Conservation (phyloP, 192 early-diverging fungal genomes). For the Chytriomyces sp. region DNA sequence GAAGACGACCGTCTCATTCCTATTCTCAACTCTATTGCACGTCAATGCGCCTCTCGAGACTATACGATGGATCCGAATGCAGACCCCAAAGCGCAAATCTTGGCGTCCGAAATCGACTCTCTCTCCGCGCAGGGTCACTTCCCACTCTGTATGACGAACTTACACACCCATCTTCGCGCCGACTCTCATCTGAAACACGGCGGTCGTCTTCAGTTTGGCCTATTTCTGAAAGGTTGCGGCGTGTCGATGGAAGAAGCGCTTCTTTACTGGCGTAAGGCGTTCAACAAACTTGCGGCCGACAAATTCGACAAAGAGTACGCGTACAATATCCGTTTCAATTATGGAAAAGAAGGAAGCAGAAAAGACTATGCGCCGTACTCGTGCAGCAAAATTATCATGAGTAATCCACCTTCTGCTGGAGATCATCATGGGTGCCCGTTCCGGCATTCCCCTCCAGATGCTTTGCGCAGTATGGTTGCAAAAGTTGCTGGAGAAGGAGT, state of each 20-base stretch:
- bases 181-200: slow-evolving; percentile 86
- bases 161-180: slow-evolving; percentile 71
- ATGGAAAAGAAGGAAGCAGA: slow-evolving; percentile 92
- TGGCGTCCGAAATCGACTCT: slow-evolving; percentile 69
- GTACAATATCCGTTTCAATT: slow-evolving; percentile 95
- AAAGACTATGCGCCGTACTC: slow-evolving; percentile 59
- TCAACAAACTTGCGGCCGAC: slow-evolving; percentile 80
- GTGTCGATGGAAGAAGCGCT: slow-evolving; percentile 88
- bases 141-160: slow-evolving; percentile 89
- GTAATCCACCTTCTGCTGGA: slow-evolving; percentile 75
- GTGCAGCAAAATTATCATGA: slow-evolving; percentile 87
- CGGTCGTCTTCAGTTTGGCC: slow-evolving; percentile 87
- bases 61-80: slow-evolving; percentile 52
- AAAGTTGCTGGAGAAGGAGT: slow-evolving; percentile 64
- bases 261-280: slow-evolving; percentile 88
- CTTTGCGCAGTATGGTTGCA: slow-evolving; percentile 66
- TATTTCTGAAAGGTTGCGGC: slow-evolving; percentile 96
- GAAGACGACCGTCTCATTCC: slow-evolving; percentile 92
- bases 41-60: slow-evolving; percentile 75
- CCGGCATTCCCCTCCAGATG: slow-evolving; percentile 74
- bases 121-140: slow-evolving; percentile 67
- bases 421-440: slow-evolving; percentile 98
- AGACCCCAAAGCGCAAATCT: slow-evolving; percentile 1
- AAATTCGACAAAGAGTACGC: slow-evolving; percentile 92
- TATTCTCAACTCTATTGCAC: slow-evolving; percentile 82